Conservation (phyloP, 2,329 filamentous ascomycete species). For the Taxawa tesnikishii region DNA sequence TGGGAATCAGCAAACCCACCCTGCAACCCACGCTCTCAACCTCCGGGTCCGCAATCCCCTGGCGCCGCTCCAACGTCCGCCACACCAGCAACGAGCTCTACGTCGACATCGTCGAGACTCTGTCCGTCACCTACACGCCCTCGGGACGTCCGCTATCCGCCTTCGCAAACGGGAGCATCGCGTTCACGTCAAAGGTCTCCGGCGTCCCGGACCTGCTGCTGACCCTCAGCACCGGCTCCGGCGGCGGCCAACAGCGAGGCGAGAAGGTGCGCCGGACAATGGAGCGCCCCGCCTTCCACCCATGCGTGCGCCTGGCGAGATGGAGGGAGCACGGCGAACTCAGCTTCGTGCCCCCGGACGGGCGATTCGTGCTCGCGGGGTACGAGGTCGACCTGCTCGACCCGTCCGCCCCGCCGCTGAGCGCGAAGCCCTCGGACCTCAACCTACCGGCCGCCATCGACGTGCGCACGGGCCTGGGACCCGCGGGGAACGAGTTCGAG, state of each 20-base stretch:
- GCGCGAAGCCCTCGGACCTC: constrained; percentile 40
- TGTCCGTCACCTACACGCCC: constrained; percentile 78
- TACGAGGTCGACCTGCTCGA: constrained; percentile 90
- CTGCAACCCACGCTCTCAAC: constrained; percentile 14
- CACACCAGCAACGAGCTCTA: constrained; percentile 97
- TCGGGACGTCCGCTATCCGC: constrained; percentile 80
- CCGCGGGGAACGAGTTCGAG: constrained; percentile 73
- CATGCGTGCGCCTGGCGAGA: constrained; percentile 77
- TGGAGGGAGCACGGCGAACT: constrained; percentile 86
- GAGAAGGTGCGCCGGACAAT: constrained; percentile 41
- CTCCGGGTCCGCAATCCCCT: constrained; percentile 52
- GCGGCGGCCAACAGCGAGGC: constrained; percentile 48
- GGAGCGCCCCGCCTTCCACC: constrained; percentile 87
- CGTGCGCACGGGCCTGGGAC: constrained; percentile 67
- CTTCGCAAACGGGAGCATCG: constrained; percentile 82
- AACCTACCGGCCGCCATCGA: constrained; percentile 75
- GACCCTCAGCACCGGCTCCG: constrained; percentile 66
- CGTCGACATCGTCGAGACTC: constrained; percentile 84
- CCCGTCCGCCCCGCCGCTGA: constrained; percentile 26
- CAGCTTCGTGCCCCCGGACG: constrained; percentile 93
- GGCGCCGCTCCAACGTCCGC: constrained; percentile 81
- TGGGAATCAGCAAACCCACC: constrained; percentile 3
- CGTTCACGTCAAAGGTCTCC: constrained; percentile 89
- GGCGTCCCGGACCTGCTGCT: constrained; percentile 85
- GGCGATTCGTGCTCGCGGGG: constrained; percentile 81